These are phyloP conservation scores for Hypoxylon cercidicola DNA, from an alignment of 495 filamentous ascomycete genomes.

Conservation along the genomic window DNA sequence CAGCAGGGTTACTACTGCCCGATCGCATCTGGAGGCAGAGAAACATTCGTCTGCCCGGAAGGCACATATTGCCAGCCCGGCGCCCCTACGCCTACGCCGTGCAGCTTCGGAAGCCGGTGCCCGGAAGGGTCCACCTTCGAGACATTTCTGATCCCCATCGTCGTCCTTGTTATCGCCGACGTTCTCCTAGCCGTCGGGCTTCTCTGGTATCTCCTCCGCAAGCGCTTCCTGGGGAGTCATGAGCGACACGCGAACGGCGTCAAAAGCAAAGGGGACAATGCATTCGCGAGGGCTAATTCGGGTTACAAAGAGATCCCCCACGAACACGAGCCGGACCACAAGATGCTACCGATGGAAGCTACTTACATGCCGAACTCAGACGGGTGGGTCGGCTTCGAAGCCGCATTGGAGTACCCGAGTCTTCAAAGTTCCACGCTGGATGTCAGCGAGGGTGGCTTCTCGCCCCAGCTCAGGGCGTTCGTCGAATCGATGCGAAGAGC, in stretches of 20 bases:
- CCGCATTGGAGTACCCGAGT: slow-evolving; percentile 46
- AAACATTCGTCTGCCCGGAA: slow-evolving; percentile 51
- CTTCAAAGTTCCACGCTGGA: slow-evolving; percentile 32
- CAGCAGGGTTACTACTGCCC: slow-evolving; percentile 58
- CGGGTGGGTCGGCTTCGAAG: slow-evolving; percentile 51
- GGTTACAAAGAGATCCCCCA: slow-evolving; percentile 50
- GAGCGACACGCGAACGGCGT: slow-evolving; percentile 18
- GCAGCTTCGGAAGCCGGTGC: slow-evolving; percentile 53
- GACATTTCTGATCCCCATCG: slow-evolving; percentile 52
- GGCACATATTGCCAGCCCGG: slow-evolving; percentile 59
- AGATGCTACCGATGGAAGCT: slow-evolving; percentile 41
- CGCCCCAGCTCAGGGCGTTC: slow-evolving; percentile 55
- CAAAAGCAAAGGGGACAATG: slow-evolving; percentile 25
- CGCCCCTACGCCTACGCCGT: slow-evolving; percentile 53
- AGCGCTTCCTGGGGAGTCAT: slow-evolving; percentile 38
- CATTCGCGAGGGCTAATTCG: slow-evolving; percentile 20
- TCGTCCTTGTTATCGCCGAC: slow-evolving; percentile 55
- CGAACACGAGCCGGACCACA: slow-evolving; percentile 44
- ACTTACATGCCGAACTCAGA: slow-evolving; percentile 44
- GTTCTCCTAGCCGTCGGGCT: slow-evolving; percentile 47
- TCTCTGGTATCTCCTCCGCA: slow-evolving; percentile 42
- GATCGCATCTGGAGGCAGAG: slow-evolving; percentile 38
- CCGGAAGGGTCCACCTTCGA: slow-evolving; percentile 50
- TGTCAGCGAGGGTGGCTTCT: slow-evolving; percentile 42
- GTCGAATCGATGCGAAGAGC: slow-evolving; percentile 61